Evolutionary conservation across 2,329 filamentous ascomycete species (phyloP).

Genomic region (Monosporascus sp.): DNA sequence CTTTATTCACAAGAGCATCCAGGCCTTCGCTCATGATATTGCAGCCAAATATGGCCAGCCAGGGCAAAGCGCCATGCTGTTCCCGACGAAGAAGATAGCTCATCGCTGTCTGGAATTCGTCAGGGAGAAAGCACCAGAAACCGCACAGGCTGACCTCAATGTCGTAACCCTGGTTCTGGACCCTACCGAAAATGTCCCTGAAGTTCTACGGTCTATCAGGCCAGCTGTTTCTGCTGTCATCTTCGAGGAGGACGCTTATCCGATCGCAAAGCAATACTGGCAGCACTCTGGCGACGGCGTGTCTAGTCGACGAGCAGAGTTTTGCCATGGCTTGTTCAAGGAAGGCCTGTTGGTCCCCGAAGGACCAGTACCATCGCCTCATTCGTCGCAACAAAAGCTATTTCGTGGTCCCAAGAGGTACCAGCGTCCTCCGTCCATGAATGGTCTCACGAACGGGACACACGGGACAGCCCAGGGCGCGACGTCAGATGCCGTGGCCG

Average conservation of each 20-base stretch:
- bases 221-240: conserved; percentile 66
- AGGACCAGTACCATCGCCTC: conserved; percentile 17
- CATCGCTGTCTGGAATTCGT: conserved; percentile 71
- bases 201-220: conserved; percentile 47
- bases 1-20: conserved; percentile 82
- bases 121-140: conserved; percentile 47
- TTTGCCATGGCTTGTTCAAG: conserved; percentile 70
- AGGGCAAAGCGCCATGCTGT: conserved; percentile 70
- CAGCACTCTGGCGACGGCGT: conserved; percentile 92
- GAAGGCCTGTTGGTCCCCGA: conserved; percentile 53
- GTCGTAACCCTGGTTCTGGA: conserved; percentile 61
- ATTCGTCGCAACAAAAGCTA: conserved; percentile 29
- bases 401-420: conserved; percentile 76
- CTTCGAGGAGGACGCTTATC: conserved; percentile 60
- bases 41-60: conserved; percentile 55
- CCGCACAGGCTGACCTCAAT: conserved; percentile 42
- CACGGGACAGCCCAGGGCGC: conserved; percentile 13
- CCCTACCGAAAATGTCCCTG: conserved; percentile 43
- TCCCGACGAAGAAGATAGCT: conserved; percentile 69
- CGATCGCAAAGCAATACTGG: conserved; percentile 89
- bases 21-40: conserved; percentile 65
- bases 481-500: neutral
- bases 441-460: conserved; percentile 19
- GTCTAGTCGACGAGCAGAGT: conserved; percentile 86
- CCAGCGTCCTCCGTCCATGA: conserved; percentile 50